Evolutionary conservation across 169 alveolate species (phyloP).

Genomic region (Plasmodium gonderi): DNA sequence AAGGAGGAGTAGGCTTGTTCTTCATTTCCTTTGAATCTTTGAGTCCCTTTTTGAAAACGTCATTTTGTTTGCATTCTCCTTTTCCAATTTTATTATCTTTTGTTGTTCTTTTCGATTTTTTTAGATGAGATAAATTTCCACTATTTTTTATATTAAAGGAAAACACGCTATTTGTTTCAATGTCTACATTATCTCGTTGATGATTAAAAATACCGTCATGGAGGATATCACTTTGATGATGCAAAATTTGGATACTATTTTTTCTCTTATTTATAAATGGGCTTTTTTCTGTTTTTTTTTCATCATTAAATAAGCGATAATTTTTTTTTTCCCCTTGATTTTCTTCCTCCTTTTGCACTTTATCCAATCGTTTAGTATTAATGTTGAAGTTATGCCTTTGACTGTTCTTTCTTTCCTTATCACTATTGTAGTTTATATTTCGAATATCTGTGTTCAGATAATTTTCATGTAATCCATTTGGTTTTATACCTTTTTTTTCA

Average conservation of each 20-base stretch:
- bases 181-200: neutral
- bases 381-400: neutral
- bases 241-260: neutral
- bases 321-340: neutral
- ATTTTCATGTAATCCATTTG: neutral
- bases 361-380: neutral
- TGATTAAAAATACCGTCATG: neutral
- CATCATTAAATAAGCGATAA: neutral
- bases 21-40: neutral
- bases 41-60: neutral
- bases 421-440: neutral
- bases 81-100: slow-evolving; percentile 7
- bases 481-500: neutral
- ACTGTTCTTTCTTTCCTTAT: neutral
- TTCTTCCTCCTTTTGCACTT: neutral
- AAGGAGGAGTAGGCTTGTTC: neutral
- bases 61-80: neutral
- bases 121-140: neutral
- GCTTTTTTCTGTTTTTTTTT: neutral
- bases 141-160: slow-evolving; percentile 28
- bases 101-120: neutral
- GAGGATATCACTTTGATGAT: neutral
- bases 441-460: neutral
- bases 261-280: neutral
- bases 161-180: slow-evolving; percentile 14